Evolutionary conservation across 352 stramenopile species (phyloP).

Genomic region (Saprolegnia diclina): DNA sequence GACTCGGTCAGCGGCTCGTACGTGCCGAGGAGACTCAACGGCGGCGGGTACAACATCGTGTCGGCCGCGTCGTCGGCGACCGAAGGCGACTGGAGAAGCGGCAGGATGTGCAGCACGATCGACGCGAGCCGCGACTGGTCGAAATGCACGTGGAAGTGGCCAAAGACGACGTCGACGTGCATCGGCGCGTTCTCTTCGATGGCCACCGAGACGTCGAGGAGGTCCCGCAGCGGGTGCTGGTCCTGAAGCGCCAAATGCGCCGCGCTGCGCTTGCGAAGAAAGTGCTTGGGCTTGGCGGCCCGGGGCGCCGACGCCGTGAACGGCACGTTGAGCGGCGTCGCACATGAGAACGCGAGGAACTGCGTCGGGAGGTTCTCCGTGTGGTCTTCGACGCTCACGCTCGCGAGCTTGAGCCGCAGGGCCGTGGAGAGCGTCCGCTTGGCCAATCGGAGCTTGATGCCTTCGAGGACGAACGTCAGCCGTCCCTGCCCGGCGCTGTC

Average conservation of each 20-base stretch:
- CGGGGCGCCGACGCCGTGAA: constrained; percentile 14
- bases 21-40: constrained; percentile 2
- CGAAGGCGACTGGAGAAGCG: not conserved
- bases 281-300: not conserved
- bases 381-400: constrained; percentile 16
- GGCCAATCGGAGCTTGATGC: constrained; percentile 66
- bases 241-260: constrained; percentile 1
- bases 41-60: not conserved
- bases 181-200: constrained; percentile 47
- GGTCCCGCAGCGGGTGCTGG: constrained; percentile 29
- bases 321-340: constrained; percentile 11
- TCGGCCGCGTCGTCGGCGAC: not conserved
- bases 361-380: constrained; percentile 22
- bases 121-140: constrained; percentile 58
- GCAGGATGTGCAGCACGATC: constrained; percentile 7
- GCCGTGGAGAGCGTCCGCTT: constrained; percentile 80
- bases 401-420: constrained; percentile 26
- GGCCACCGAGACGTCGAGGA: constrained; percentile 65
- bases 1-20: constrained; percentile 53
- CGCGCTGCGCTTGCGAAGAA: not conserved
- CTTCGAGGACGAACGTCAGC: constrained; percentile 71
- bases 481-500: constrained; percentile 39
- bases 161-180: constrained; percentile 65
- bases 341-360: constrained; percentile 12
- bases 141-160: constrained; percentile 76